Evolutionary conservation across 2,329 filamentous ascomycete genomes (phyloP), one percentile per base, ranked within the genome.

Genomic region (Triangularia verruculosa): DNA sequence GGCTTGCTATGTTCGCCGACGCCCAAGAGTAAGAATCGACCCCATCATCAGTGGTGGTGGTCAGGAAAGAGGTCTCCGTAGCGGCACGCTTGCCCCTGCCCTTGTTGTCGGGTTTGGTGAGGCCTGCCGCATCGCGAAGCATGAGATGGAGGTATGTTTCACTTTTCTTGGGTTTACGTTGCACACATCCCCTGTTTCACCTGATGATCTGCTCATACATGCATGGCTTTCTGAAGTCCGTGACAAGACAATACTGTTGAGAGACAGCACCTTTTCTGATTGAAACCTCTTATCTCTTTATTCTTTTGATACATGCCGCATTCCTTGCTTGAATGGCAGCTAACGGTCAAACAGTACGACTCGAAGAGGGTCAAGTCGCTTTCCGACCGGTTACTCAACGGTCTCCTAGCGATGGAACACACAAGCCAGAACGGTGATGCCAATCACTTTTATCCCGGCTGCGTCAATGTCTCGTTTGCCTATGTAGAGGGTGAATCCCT

Each of bases 401-500:
- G 93, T 2, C 88, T 99, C 2, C 82, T 99, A 20, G 78, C 91
- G 5, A 86, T 99, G 80, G 95, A 98, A 76, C 95, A 99, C 78
- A 97, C 95, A 1, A 86, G 84, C 8, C 88, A 97, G 71, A 99
- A 99, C 73, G 95, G 95, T 58, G 92, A 95, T 70, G 83, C 88
- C 1, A 78, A 89, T 4, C 84, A 86, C 59, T 96, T 96, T 77
- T 99, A 99, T 75, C 93, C 95, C 1, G 95, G 95, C 67, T 99
- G 95, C 72, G 94, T 99, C 66, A 99, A 99, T 76, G 91, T 99
- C 11, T 99, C 95, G 0, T 99, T 99, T 74, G 94, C 95, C 32
- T 99, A 99, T 73, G 93, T 99, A 4, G 95, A 99, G 78, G 95
- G 95, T 70, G 95, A 99, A 78, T 98, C 95, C 2, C 88, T 99